Base-by-base conservation (phyloP, 2,329 filamentous ascomycete genomes). In the Sarocladiaceae sp. region DNA sequence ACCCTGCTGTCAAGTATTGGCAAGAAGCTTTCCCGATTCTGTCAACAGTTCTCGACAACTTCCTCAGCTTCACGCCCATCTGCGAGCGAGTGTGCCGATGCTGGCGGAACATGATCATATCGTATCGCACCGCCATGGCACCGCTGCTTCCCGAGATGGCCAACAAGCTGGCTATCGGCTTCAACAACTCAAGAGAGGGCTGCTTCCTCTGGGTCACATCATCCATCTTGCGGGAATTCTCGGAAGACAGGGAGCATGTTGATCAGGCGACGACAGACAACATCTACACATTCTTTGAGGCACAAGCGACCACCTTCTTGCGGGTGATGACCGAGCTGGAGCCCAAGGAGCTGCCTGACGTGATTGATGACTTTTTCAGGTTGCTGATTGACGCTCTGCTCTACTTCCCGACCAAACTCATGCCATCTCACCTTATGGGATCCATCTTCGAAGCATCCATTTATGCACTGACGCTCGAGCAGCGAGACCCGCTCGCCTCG, bases 191-290 rank as follows among this genome's bases (percentile, higher is more conserved):
- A 10, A 80, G 83, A 48, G 91, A 98, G 65, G 93, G 93, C 11
- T 96, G 91, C 62, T 98, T 98, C 74, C 73, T 98, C n/a, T 98
- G 93, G 93, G 91, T 93, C 1, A 96, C 91, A 2, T 87, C 90
- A 51, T 88, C 91, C 7, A 94, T 98, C 50, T 77, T 98, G 23
- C 85, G 93, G 47, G 93, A 98, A 62, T 98, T 97, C 59, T 93
- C 88, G 0, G 88, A 95, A 55, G 89, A 91, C 33, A 80, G 86
- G 33, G 89, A 95, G 54, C 80, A 86, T 48, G 86, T 97, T 16
- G 84, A 91, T 45, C 76, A 83, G 42, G 71, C 77, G n/a, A 94
- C 88, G 5, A 87, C 86, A 13, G 82, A 88, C 45, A 85, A 85
- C 51, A 94, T 98, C 45, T 98, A 94, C 66, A 78, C 80, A 47